phyloP scores from a whole-genome alignment of 805 yeast species.

The Cyberlindnera suaveolens region DNA sequence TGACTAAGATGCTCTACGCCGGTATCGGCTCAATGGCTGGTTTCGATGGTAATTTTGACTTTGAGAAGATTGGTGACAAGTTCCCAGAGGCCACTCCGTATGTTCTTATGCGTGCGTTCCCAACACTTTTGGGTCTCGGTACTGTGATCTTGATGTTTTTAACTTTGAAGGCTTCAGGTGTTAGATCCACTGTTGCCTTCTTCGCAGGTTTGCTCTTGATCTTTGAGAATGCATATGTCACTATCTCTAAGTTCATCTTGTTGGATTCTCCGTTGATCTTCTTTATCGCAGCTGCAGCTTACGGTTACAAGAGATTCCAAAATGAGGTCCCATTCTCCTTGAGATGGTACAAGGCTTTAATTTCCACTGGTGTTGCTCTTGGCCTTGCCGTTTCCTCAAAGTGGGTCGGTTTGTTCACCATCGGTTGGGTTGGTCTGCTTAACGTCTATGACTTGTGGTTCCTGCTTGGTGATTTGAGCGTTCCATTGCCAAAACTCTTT shows the following conservation, averaged over 20 bases:
- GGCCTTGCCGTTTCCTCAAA: slow-evolving; percentile 72
- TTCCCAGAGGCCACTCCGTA: slow-evolving; percentile 59
- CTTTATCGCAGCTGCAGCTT: slow-evolving; percentile 68
- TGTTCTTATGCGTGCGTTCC: slow-evolving; percentile 60
- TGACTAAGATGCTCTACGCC: slow-evolving; percentile 71
- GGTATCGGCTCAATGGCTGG: slow-evolving; percentile 64
- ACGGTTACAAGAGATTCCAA: slow-evolving; percentile 61
- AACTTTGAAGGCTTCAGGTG: slow-evolving; percentile 68
- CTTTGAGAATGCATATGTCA: slow-evolving; percentile 61
- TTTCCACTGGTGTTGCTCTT: slow-evolving; percentile 61
- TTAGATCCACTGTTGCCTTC: slow-evolving; percentile 56
- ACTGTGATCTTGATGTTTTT: slow-evolving; percentile 61
- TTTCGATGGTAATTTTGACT: slow-evolving; percentile 63
- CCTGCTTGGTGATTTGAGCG: slow-evolving; percentile 60
- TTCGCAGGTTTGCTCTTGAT: slow-evolving; percentile 49
- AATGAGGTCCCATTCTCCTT: slow-evolving; percentile 53
- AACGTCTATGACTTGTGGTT: slow-evolving; percentile 66
- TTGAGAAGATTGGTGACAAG: slow-evolving; percentile 57
- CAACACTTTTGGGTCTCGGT: slow-evolving; percentile 62
- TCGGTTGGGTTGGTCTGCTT: slow-evolving; percentile 67
- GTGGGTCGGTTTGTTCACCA: slow-evolving; percentile 81
- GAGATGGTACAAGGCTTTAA: slow-evolving; percentile 52
- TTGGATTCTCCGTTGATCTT: slow-evolving; percentile 72
- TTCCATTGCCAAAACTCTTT: slow-evolving; percentile 36
- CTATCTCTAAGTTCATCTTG: slow-evolving; percentile 69